These are phyloP conservation scores for Endoconidiophora laricicola DNA, from an alignment of 2,329 filamentous ascomycete genomes.

Conservation along the genomic window DNA sequence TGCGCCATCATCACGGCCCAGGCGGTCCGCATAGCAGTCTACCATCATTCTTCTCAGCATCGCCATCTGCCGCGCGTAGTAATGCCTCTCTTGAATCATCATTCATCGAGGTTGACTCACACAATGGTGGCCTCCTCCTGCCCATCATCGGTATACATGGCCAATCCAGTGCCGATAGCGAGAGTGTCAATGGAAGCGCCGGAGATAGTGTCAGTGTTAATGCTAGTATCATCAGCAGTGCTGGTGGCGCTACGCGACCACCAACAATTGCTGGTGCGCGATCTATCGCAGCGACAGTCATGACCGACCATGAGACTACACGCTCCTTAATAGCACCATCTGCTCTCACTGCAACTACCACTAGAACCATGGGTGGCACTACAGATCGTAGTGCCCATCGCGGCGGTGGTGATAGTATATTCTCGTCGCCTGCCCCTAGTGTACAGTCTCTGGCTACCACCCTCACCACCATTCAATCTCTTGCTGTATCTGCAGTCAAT, in stretches of 20 bases:
- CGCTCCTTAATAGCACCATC: constrained; percentile 50
- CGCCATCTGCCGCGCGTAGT: constrained; percentile 7
- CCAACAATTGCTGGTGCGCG: constrained; percentile 39
- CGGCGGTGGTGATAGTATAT: constrained; percentile 58
- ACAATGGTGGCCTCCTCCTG: constrained; percentile 14
- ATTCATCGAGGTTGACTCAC: constrained; percentile 11
- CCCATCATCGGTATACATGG: constrained; percentile 1
- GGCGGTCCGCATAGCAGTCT: constrained; percentile 9
- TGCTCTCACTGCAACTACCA: constrained; percentile 51
- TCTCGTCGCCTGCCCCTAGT: constrained; percentile 68
- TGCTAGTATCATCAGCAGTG: constrained; percentile 11
- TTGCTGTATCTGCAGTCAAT: constrained; percentile 27
- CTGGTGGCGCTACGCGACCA: constrained; percentile 23
- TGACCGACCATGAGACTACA: constrained; percentile 64
- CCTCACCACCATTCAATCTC: constrained; percentile 69
- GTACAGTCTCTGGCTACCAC: constrained; percentile 69
- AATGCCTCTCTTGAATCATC: constrained; percentile 8
- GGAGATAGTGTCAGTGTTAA: constrained; percentile 9
- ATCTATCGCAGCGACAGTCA: constrained; percentile 62
- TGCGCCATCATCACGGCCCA: constrained; percentile 5
- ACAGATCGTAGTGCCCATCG: constrained; percentile 35
- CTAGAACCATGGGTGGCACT: constrained; percentile 48
- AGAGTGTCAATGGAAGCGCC: constrained; percentile 29
- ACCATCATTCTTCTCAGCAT: constrained; percentile 10
- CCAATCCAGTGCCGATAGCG: constrained; percentile 35